Evolutionary conservation across 2,329 filamentous ascomycete species (phyloP).

Genomic region (Fusarium tanahbumbuense): DNA sequence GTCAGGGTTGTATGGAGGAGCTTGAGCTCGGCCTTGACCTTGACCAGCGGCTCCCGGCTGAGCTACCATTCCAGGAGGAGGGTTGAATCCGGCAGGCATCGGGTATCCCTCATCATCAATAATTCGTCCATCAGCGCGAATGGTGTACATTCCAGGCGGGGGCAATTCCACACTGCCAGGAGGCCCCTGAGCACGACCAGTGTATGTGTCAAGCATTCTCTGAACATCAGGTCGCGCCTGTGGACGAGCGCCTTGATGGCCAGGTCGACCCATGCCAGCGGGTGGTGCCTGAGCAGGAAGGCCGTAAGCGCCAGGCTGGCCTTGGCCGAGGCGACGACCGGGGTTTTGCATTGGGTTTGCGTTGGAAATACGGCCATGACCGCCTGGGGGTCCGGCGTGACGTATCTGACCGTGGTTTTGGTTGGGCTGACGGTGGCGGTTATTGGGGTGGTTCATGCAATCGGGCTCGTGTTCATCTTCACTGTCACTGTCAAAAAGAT

Average conservation of each 20-base stretch:
- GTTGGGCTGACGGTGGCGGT: not conserved
- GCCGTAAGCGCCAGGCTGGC: not conserved
- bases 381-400: too few relatives aligned
- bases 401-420: not conserved
- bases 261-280: not conserved
- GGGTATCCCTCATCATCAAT: not conserved
- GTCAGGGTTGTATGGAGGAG: not conserved
- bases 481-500: too few relatives aligned
- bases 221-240: not conserved
- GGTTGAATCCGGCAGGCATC: not conserved
- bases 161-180: not conserved
- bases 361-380: not conserved
- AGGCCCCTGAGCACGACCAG: not conserved
- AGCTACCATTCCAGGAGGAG: not conserved
- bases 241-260: fast-evolving
- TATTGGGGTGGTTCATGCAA: not conserved
- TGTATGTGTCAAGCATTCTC: not conserved
- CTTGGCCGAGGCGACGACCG: not conserved
- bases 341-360: not conserved
- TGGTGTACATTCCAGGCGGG: not conserved
- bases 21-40: not conserved
- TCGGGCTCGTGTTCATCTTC: not conserved
- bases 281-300: not conserved
- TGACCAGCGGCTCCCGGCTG: not conserved
- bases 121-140: not conserved